Evolutionary conservation across 2,329 filamentous ascomycete genomes (phyloP).

Genomic region (Cladophialophora yegresii): DNA sequence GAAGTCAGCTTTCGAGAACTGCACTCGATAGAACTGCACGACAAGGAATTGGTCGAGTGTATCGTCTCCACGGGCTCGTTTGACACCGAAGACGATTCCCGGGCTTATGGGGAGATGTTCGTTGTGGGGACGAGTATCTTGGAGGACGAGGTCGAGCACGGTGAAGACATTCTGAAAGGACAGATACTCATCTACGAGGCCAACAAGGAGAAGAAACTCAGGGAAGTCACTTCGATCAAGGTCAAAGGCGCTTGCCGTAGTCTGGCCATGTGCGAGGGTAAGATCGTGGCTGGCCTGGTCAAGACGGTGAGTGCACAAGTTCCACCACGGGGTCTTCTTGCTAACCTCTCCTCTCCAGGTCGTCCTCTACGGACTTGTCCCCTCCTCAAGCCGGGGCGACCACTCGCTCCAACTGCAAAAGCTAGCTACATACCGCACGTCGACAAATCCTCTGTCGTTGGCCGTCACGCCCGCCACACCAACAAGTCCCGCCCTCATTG

Average conservation of each 20-base stretch:
- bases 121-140: conserved; percentile 86
- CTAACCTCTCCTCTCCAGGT: conserved; percentile 47
- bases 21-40: conserved; percentile 66
- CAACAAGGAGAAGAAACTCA: conserved; percentile 67
- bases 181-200: conserved; percentile 85
- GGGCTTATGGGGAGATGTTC: conserved; percentile 67
- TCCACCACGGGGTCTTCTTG: conserved; percentile 1
- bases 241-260: conserved; percentile 81
- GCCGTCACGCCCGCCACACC: conserved; percentile 60
- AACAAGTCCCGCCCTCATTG: conserved; percentile 63
- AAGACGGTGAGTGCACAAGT: conserved; percentile 68
- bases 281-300: conserved; percentile 81
- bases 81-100: conserved; percentile 52
- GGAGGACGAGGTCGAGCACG: conserved; percentile 58
- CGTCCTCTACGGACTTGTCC: conserved; percentile 58
- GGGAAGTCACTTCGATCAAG: conserved; percentile 67
- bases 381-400: conserved; percentile 35
- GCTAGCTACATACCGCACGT: conserved; percentile 73
- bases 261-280: conserved; percentile 70
- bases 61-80: conserved; percentile 73
- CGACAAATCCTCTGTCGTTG: conserved; percentile 81
- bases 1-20: conserved; percentile 83
- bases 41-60: conserved; percentile 78
- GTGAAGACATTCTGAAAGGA: conserved; percentile 59
- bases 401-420: conserved; percentile 61